Evolutionary conservation across 2,329 filamentous ascomycete species (phyloP).

Genomic region (Aspergillus hortae): DNA sequence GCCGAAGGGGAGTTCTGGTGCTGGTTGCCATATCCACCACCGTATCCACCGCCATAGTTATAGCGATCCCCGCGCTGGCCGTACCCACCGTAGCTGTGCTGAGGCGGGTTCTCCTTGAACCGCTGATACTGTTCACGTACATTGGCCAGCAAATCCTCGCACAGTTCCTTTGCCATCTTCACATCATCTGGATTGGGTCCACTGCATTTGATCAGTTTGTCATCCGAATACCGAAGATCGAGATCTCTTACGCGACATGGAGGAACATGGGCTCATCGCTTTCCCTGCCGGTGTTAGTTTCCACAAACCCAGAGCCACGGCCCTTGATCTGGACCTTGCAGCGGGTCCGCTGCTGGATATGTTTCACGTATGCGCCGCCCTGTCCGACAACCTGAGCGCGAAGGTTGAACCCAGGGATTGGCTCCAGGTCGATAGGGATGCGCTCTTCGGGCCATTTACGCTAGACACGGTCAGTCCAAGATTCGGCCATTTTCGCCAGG

Average conservation of each 20-base stretch:
- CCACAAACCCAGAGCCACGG: constrained; percentile 88
- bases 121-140: constrained; percentile 87
- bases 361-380: constrained; percentile 93
- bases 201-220: constrained; percentile 48
- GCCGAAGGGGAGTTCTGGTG: constrained; percentile 39
- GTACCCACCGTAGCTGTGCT: constrained; percentile 59
- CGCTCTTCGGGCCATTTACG: constrained; percentile 99
- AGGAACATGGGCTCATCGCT: constrained; percentile 97
- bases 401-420: constrained; percentile 90
- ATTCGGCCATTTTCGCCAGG: background rate
- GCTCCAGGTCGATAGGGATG: constrained; percentile 85
- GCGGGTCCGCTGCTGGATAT: constrained; percentile 91
- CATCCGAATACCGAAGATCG: background rate
- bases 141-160: constrained; percentile 79
- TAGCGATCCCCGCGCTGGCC: constrained; percentile 51
- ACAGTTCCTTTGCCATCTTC: constrained; percentile 79
- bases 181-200: constrained; percentile 87
- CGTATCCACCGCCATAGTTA: constrained; percentile 38
- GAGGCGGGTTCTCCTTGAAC: constrained; percentile 77
- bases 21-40: constrained; percentile 30
- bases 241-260: constrained; percentile 71
- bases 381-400: constrained; percentile 94
- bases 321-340: constrained; percentile 99
- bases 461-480: constrained; percentile 44
- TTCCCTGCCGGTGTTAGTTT: constrained; percentile 80